A percentile compares a stretch with the other conserved stretches of the same genome.
Evolutionary conservation across 495 filamentous ascomycete genomes (phyloP).

Genomic region (Cairneyella variabilis): DNA sequence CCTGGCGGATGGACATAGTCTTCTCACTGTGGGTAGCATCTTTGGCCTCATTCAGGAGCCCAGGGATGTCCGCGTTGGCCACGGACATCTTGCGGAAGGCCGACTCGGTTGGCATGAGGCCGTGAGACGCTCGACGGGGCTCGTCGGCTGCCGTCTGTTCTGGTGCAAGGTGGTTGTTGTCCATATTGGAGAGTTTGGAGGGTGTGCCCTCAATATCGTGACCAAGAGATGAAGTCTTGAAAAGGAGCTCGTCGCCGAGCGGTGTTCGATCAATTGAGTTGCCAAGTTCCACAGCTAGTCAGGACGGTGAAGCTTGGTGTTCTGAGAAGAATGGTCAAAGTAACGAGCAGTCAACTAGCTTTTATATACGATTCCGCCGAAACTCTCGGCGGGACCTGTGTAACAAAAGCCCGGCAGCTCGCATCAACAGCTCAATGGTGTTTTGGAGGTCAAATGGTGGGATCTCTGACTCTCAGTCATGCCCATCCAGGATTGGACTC

Average conservation of each 20-base stretch:
- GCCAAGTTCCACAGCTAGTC: background rate
- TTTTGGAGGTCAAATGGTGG: constrained; percentile 5
- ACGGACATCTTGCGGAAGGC: constrained; percentile 20
- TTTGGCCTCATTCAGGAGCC: constrained; percentile 17
- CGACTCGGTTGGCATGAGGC: constrained; percentile 8
- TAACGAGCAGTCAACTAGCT: too few species aligned
- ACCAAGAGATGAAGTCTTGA: too few species aligned
- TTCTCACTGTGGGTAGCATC: constrained; percentile 41
- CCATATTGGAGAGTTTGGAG: background rate
- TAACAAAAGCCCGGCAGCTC: background rate
- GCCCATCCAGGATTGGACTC: too few species aligned
- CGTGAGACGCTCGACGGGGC: background rate
- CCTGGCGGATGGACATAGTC: constrained; percentile 47
- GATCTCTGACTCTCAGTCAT: too few species aligned
- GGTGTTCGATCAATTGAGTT: background rate
- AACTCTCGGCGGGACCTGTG: constrained; percentile 9
- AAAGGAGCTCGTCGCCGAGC: background rate
- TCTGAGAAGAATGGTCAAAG: too few species aligned
- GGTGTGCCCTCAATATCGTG: too few species aligned
- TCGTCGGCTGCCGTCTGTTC: too few species aligned
- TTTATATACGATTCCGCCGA: too few species aligned
- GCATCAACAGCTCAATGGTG: background rate
- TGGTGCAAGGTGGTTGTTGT: too few species aligned
- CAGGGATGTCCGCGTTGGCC: constrained; percentile 5
- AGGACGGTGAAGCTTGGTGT: background rate